phyloP scores from a whole-genome alignment of 2,329 filamentous ascomycete species.

The Exophiala oligosperma region DNA sequence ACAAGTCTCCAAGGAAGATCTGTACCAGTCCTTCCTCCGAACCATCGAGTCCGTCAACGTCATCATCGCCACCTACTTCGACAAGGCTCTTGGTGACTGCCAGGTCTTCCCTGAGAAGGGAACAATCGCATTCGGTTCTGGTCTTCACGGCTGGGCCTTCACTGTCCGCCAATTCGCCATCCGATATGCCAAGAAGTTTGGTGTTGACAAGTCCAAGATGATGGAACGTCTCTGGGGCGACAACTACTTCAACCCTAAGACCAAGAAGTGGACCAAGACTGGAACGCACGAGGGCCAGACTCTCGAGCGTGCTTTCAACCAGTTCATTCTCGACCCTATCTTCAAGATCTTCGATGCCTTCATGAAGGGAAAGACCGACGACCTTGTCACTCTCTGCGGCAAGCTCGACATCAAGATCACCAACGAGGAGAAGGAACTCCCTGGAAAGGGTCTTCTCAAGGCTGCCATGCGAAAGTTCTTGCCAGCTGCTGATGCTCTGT shows the following conservation, averaged over 20 bases:
- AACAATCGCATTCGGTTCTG: constrained; percentile 98
- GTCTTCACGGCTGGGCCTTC: constrained; percentile 99
- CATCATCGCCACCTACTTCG: constrained; percentile 98
- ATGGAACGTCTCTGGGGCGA: constrained; percentile 99
- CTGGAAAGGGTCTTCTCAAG: constrained; percentile 98
- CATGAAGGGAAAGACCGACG: constrained; percentile 99
- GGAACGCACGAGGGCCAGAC: constrained; percentile 79
- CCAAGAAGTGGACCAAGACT: constrained; percentile 99
- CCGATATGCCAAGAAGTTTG: constrained; percentile 99
- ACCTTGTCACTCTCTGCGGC: constrained; percentile 76
- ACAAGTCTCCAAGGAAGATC: constrained; percentile 96
- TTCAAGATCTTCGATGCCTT: constrained; percentile 97
- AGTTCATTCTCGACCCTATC: constrained; percentile 99
- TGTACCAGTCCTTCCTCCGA: constrained; percentile 99
- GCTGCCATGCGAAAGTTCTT: constrained; percentile 98
- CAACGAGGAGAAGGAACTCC: constrained; percentile 82
- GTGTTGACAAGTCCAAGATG: constrained; percentile 99
- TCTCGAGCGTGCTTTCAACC: constrained; percentile 98
- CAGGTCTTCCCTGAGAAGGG: constrained; percentile 98
- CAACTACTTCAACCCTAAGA: constrained; percentile 99
- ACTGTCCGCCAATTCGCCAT: constrained; percentile 96
- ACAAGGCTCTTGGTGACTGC: constrained; percentile 95
- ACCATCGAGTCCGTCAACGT: constrained; percentile 99
- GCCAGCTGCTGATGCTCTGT: constrained; percentile 92
- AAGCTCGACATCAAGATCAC: constrained; percentile 96